These are phyloP conservation scores for Zarea fungicola DNA, from an alignment of 2,329 filamentous ascomycete species.

Conservation along the genomic window DNA sequence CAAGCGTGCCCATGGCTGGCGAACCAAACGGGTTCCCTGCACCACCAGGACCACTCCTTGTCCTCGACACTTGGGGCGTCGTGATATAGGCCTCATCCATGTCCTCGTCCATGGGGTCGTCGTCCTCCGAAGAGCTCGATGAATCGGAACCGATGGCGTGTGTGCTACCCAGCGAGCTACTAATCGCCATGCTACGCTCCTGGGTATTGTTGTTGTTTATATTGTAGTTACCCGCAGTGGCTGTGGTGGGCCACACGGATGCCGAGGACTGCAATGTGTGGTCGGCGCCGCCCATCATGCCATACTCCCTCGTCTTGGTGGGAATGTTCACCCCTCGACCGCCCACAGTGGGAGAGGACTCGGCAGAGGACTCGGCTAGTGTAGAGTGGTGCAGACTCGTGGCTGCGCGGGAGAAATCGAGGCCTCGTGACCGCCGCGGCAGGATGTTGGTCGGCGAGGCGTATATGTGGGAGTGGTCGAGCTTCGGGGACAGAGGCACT, in stretches of 20 bases:
- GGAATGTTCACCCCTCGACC: conserved; percentile 61
- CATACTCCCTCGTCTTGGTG: conserved; percentile 45
- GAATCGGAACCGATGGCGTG: conserved; percentile 70
- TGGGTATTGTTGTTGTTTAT: too few species aligned
- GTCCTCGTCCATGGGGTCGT: conserved; percentile 66
- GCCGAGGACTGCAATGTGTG: conserved; percentile 55
- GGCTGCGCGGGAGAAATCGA: conserved; percentile 89
- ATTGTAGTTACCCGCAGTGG: too few species aligned
- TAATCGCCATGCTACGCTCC: conserved; percentile 66
- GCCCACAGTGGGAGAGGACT: conserved; percentile 76
- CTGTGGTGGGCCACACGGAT: conserved; percentile 66
- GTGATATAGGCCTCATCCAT: conserved; percentile 76
- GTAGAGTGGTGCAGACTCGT: conserved; percentile 95
- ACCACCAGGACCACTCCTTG: conserved; percentile 15
- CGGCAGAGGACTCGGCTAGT: conserved; percentile 82
- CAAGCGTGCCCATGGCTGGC: conserved; percentile 47
- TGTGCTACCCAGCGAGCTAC: conserved; percentile 73
- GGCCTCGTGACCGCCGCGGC: conserved; percentile 78
- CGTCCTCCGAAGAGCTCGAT: conserved; percentile 67
- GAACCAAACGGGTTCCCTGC: conserved; percentile 11
- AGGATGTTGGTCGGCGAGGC: conserved; percentile 83
- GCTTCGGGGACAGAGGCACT: conserved; percentile 75
- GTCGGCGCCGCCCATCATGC: conserved; percentile 38
- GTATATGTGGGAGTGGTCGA: conserved; percentile 80
- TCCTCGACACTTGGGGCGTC: conserved; percentile 72